phyloP scores from a whole-genome alignment of 345 rosid species.

The Aegle marmelos region DNA sequence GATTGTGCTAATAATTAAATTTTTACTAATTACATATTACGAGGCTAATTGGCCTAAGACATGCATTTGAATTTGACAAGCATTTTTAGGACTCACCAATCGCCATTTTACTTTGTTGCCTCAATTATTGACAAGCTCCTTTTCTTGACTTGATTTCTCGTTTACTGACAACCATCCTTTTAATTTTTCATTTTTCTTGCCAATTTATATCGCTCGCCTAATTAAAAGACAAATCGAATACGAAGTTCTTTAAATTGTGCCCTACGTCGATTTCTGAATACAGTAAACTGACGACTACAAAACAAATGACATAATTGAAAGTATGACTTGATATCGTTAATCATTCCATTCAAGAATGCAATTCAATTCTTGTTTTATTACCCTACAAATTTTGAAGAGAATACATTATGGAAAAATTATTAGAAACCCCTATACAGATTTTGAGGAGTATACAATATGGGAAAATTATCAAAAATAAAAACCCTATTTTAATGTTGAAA shows the following conservation, averaged over 20 bases:
- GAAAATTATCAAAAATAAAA: too few species aligned
- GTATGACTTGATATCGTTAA: not conserved
- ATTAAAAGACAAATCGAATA: not conserved
- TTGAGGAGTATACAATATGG: too few species aligned
- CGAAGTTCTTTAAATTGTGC: not conserved
- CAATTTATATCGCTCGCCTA: not conserved
- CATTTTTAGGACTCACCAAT: not conserved
- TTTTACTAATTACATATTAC: too few species aligned
- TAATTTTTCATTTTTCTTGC: too few species aligned
- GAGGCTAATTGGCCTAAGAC: not conserved
- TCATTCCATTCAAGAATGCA: too few species aligned
- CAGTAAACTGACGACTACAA: not conserved
- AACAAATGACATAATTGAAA: not conserved
- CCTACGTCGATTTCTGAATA: not conserved
- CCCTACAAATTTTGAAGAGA: too few species aligned
- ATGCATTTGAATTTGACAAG: not conserved
- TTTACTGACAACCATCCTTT: not conserved
- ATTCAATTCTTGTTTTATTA: too few species aligned
- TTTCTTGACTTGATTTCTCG: not conserved
- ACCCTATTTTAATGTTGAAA: too few species aligned
- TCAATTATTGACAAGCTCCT: not conserved
- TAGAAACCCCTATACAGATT: too few species aligned
- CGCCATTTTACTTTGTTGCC: not conserved
- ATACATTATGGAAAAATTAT: too few species aligned
- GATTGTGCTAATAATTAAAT: not conserved